These are phyloP conservation scores for Aspergillus chevalieri DNA, from an alignment of 2,329 filamentous ascomycete genomes.

Conservation along the genomic window DNA sequence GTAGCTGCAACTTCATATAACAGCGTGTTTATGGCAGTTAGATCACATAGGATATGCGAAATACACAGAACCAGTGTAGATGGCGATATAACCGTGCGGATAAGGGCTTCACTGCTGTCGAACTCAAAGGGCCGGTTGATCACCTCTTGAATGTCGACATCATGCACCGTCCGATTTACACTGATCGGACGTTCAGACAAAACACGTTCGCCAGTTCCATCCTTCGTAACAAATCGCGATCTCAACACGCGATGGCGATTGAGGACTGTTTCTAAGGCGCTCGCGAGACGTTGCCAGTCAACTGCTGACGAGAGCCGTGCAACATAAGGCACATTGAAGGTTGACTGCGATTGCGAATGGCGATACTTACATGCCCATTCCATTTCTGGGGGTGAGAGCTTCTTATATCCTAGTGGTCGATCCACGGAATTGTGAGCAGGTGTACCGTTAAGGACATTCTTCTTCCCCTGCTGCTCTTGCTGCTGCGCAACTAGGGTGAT, in stretches of 20 bases:
- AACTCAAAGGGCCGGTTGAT: constrained; percentile 19
- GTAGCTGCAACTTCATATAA: constrained; percentile 17
- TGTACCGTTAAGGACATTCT: not conserved
- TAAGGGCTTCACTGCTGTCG: constrained; percentile 8
- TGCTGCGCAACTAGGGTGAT: not conserved
- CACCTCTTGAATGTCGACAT: constrained; percentile 3
- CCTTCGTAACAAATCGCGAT: not conserved
- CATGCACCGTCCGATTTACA: not conserved
- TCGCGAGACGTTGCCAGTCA: constrained; percentile 1
- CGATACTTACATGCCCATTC: constrained; percentile 1
- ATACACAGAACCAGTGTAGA: constrained; percentile 17
- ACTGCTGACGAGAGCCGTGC: not conserved
- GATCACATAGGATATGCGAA: constrained; percentile 31
- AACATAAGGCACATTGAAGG: constrained; percentile 3
- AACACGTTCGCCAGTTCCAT: not conserved
- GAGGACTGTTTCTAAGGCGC: not conserved
- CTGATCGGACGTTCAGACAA: not conserved
- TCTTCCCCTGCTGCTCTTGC: not conserved
- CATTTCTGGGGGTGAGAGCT: not conserved
- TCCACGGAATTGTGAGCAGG: not conserved
- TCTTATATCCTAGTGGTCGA: not conserved
- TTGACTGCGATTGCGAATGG: not conserved
- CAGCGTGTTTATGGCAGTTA: constrained; percentile 23
- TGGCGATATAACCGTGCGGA: constrained; percentile 21
- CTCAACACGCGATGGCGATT: constrained; percentile 1